Percentiles rank a stretch among this genome's conserved stretches.
These are phyloP conservation scores for Mycosarcoma maydis DNA, from an alignment of 1,284 basidiomycete genomes.

Conservation along the genomic window DNA sequence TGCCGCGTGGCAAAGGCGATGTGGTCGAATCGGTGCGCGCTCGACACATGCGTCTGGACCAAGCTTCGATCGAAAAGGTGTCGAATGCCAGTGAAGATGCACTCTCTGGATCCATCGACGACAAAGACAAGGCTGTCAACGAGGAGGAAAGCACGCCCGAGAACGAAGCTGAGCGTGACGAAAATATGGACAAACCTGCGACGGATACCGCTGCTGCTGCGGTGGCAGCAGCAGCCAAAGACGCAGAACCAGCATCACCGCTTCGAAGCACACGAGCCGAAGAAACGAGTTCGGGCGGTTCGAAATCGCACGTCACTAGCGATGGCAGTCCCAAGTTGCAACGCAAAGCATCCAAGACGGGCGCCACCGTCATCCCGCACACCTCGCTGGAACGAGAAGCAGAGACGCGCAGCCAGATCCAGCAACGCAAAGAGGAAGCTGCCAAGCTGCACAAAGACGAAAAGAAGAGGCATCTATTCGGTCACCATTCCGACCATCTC, in stretches of 20 bases:
- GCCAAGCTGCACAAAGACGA: conserved; percentile 36
- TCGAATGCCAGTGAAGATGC: conserved; percentile 32
- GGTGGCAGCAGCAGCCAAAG: neutral
- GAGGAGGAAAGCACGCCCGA: conserved; percentile 17
- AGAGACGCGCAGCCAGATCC: conserved; percentile 33
- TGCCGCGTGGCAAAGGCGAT: conserved; percentile 63
- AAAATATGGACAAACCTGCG: neutral
- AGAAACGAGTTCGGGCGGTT: neutral
- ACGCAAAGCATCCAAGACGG: conserved; percentile 28
- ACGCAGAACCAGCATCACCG: neutral
- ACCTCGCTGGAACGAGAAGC: conserved; percentile 38
- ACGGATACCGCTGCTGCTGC: neutral
- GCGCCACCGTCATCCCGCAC: conserved; percentile 26
- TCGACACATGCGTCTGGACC: conserved; percentile 62
- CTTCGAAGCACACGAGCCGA: neutral
- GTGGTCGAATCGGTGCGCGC: conserved; percentile 61
- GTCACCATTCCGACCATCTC: conserved; percentile 20
- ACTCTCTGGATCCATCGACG: conserved; percentile 4
- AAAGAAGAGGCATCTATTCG: conserved; percentile 20
- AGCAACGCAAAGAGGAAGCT: conserved; percentile 38
- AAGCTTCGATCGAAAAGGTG: conserved; percentile 63
- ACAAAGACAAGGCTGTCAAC: conserved; percentile 4
- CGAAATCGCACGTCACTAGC: neutral
- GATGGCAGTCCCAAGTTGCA: conserved; percentile 31
- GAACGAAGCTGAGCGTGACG: neutral